phyloP scores from a whole-genome alignment of 2,329 filamentous ascomycete genomes.

The Aspergillus piperis region DNA sequence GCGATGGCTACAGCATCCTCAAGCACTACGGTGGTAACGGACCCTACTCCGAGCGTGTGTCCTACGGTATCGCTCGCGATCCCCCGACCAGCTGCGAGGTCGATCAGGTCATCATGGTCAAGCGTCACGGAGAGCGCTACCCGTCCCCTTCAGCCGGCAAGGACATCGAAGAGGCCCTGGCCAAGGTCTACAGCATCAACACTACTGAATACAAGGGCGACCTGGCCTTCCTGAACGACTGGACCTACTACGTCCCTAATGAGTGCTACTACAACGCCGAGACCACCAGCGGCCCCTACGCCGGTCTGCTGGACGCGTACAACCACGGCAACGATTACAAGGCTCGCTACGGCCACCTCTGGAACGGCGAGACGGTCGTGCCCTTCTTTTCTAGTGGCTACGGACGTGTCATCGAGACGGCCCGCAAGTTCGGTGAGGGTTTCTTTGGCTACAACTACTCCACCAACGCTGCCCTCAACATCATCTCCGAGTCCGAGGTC shows the following conservation, averaged over 20 bases:
- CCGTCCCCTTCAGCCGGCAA: conserved; percentile 13
- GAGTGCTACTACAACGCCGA: conserved; percentile 20
- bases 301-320: conserved; percentile 19
- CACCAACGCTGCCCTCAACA: conserved; percentile 24
- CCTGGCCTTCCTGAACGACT: conserved; percentile 24
- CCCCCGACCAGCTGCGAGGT: conserved; percentile 22
- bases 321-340: conserved; percentile 21
- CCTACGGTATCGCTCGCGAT: conserved; percentile 22
- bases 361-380: conserved; percentile 18
- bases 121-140: conserved; percentile 27
- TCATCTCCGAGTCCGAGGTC: conserved; percentile 23
- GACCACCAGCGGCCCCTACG: conserved; percentile 22
- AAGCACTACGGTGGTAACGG: conserved; percentile 26
- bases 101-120: conserved; percentile 28
- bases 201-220: conserved; percentile 16
- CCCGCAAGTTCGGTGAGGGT: conserved; percentile 27
- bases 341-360: conserved; percentile 24
- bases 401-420: conserved; percentile 24
- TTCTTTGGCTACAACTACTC: conserved; percentile 27
- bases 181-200: conserved; percentile 17
- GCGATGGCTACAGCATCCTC: conserved; percentile 24
- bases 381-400: conserved; percentile 24
- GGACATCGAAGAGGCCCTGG: conserved; percentile 16
- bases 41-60: conserved; percentile 20
- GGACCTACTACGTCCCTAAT: conserved; percentile 24